Percentiles rank a stretch among this genome's conserved stretches.
phyloP scores from a whole-genome alignment of 164 flowering plant genomes.

The Vitis cinerea region DNA sequence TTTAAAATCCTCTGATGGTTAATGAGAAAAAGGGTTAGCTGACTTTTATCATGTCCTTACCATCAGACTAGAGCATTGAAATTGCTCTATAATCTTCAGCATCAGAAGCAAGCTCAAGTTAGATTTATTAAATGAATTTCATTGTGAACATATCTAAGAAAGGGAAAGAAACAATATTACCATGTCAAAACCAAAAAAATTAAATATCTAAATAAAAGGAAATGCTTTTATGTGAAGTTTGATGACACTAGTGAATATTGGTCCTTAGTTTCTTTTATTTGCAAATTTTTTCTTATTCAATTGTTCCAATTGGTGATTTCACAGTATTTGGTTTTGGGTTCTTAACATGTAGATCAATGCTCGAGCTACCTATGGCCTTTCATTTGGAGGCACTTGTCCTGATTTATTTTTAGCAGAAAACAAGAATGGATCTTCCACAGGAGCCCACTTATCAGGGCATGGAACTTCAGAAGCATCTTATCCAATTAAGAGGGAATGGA shows the following conservation, averaged over 20 bases:
- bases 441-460: conserved; percentile 15
- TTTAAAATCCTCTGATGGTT: too few species aligned
- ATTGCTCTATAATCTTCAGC: too few species aligned
- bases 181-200: too few species aligned
- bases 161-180: too few species aligned
- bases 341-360: conserved; percentile 63
- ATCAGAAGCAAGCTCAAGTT: too few species aligned
- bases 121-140: too few species aligned
- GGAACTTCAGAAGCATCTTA: conserved; percentile 18
- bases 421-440: conserved; percentile 18
- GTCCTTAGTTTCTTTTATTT: not conserved
- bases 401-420: conserved; percentile 44
- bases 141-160: too few species aligned
- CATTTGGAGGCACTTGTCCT: conserved; percentile 77
- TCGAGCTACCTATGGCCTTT: conserved; percentile 79
- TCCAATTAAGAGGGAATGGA: conserved; percentile 50
- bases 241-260: not conserved
- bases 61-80: too few species aligned
- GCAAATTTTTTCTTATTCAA: not conserved
- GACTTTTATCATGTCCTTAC: too few species aligned
- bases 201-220: too few species aligned
- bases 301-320: conserved; percentile 6
- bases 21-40: too few species aligned
- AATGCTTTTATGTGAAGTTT: not conserved
- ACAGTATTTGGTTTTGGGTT: not conserved